Evolutionary conservation across 2,329 filamentous ascomycete genomes (phyloP).

Genomic region (Chaetomiaceae sp.): DNA sequence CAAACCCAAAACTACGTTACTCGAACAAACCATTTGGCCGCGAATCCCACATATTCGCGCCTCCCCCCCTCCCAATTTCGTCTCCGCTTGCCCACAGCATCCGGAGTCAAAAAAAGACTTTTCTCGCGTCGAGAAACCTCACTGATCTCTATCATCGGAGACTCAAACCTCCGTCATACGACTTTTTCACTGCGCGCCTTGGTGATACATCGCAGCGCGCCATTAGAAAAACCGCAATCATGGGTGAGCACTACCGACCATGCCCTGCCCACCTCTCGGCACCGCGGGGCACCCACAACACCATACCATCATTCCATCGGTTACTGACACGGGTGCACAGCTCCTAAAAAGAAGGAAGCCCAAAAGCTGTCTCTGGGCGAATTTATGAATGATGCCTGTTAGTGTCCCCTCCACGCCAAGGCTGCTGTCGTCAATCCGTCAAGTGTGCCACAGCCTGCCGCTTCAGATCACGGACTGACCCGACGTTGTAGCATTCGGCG

Average conservation of each 20-base stretch:
- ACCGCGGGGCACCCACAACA: conserved; percentile 4
- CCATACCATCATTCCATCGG: background rate
- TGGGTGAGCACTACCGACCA: conserved; percentile 29
- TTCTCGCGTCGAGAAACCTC: background rate
- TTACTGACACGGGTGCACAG: conserved; percentile 43
- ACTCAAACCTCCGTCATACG: conserved; percentile 19
- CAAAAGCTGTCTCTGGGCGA: conserved; percentile 98
- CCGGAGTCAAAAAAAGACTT: conserved; percentile 2
- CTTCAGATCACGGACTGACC: conserved; percentile 19
- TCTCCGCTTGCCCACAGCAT: conserved; percentile 15
- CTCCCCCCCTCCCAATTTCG: conserved; percentile 11
- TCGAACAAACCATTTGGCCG: conserved; percentile 12
- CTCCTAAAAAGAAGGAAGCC: conserved; percentile 87
- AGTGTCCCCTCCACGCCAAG: conserved; percentile 41
- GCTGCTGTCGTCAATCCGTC: conserved; percentile 17
- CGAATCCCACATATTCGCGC: conserved; percentile 16
- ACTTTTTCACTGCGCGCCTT: conserved; percentile 27
- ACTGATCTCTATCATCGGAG: conserved; percentile 9
- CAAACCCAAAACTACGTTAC: conserved; percentile 14
- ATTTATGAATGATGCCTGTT: conserved; percentile 91
- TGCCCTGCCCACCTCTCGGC: background rate
- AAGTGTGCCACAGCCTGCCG: conserved; percentile 24
- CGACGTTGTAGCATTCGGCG: conserved; percentile 30
- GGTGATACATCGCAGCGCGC: conserved; percentile 30
- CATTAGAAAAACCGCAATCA: conserved; percentile 31